phyloP scores from a whole-genome alignment of 371 early-diverging fungal genomes.

The Homolaphlyctis polyrhiza region DNA sequence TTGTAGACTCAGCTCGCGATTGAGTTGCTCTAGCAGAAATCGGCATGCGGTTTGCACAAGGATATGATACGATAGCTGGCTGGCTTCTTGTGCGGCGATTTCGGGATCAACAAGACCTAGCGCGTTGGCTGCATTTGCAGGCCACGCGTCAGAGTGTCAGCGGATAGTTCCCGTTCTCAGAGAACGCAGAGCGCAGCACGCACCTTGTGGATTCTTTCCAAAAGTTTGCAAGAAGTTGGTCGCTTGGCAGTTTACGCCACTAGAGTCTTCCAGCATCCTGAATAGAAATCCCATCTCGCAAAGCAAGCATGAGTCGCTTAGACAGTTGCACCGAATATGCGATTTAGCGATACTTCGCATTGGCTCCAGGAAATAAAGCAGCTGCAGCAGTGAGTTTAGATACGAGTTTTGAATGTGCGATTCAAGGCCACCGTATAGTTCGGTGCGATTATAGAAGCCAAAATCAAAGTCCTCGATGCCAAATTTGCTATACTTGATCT shows the following conservation, averaged over 20 bases:
- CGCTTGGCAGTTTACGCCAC: conserved; percentile 92
- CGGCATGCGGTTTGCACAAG: conserved; percentile 82
- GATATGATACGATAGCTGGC: conserved; percentile 54
- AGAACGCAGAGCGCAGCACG: not conserved
- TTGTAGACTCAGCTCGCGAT: conserved; percentile 65
- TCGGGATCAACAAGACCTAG: conserved; percentile 83
- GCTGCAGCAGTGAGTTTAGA: conserved; percentile 83
- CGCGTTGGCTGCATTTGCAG: conserved; percentile 51
- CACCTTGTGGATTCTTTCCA: conserved; percentile 76
- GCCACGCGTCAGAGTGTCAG: not conserved
- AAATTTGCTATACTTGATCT: conserved; percentile 78
- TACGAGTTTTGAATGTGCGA: conserved; percentile 86
- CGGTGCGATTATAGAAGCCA: conserved; percentile 84
- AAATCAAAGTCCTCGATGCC: conserved; percentile 98
- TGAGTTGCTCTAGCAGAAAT: conserved; percentile 85
- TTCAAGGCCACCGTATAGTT: conserved; percentile 75
- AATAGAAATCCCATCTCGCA: conserved; percentile 92
- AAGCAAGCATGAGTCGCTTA: conserved; percentile 69
- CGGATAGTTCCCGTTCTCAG: conserved; percentile 1
- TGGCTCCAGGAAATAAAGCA: conserved; percentile 64
- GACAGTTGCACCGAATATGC: conserved; percentile 68
- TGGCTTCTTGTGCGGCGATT: conserved; percentile 38
- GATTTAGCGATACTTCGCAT: conserved; percentile 63
- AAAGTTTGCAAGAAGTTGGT: conserved; percentile 82
- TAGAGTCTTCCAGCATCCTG: conserved; percentile 81